phyloP scores from a whole-genome alignment of 176 grass and related monocot species.

The Poa pratensis region DNA sequence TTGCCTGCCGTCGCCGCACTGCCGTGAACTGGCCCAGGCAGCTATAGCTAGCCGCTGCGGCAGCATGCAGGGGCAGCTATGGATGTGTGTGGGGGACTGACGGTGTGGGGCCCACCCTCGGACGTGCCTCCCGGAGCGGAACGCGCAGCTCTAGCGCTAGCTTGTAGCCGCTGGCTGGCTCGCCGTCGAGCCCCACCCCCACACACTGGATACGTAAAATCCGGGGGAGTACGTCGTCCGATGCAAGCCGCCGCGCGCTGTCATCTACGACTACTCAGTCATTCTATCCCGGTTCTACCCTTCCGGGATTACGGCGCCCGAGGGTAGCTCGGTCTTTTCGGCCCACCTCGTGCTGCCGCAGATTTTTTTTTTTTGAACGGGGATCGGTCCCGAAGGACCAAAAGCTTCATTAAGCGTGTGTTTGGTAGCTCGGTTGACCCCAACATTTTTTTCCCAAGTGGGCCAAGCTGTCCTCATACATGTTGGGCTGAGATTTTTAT shows the following conservation, averaged over 20 bases:
- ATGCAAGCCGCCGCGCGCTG: constrained; percentile 1
- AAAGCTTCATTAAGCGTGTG: too few relatives aligned
- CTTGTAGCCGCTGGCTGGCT: neutral
- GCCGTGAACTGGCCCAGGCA: too few relatives aligned
- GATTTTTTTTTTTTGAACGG: neutral
- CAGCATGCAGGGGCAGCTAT: neutral
- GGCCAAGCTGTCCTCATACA: too few relatives aligned
- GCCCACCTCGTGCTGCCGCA: neutral
- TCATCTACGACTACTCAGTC: neutral
- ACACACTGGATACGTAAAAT: constrained; percentile 50
- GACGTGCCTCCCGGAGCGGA: constrained; percentile 28
- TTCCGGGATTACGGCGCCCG: accelerated
- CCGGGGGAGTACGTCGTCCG: constrained; percentile 53
- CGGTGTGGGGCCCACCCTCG: neutral
- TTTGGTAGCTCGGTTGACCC: too few relatives aligned
- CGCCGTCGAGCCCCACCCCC: neutral
- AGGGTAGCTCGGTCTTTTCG: constrained; percentile 21
- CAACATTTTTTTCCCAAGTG: too few relatives aligned
- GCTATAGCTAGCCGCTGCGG: too few relatives aligned
- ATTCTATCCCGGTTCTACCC: constrained; percentile 31
- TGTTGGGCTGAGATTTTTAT: too few relatives aligned
- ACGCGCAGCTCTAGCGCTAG: neutral
- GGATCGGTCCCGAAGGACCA: too few relatives aligned
- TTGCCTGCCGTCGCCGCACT: too few relatives aligned
- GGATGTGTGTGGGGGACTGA: neutral